Evolutionary conservation across 2,329 filamentous ascomycete genomes (phyloP).

Genomic region (Aspergillus ochraceoroseus): DNA sequence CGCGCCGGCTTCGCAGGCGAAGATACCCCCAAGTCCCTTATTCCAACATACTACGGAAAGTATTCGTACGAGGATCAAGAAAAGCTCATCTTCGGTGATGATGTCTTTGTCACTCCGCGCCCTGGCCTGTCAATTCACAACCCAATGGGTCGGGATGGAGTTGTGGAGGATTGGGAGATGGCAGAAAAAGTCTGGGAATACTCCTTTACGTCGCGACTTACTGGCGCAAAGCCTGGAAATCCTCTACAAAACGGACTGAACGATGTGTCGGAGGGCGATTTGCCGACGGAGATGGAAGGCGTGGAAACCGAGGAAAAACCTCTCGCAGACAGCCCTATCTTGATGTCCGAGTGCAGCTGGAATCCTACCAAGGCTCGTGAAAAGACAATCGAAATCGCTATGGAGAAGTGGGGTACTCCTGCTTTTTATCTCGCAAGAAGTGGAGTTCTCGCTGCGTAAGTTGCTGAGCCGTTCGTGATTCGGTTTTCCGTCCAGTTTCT

Average conservation of each 20-base stretch:
- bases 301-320: conserved; percentile 65
- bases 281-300: conserved; percentile 58
- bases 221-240: conserved; percentile 65
- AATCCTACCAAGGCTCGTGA: conserved; percentile 82
- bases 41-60: conserved; percentile 83
- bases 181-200: conserved; percentile 89
- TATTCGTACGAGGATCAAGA: conserved; percentile 51
- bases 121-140: conserved; percentile 78
- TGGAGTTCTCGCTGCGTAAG: conserved; percentile 74
- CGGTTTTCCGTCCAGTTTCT: too few relatives aligned
- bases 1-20: conserved; percentile 97
- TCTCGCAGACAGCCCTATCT: conserved; percentile 79
- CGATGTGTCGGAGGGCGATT: conserved; percentile 55
- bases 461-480: too few relatives aligned
- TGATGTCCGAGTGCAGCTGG: conserved; percentile 94
- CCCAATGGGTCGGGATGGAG: conserved; percentile 81
- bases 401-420: conserved; percentile 93
- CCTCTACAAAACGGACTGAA: conserved; percentile 75
- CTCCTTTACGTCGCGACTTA: conserved; percentile 81
- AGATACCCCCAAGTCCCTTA: conserved; percentile 89
- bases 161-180: conserved; percentile 94
- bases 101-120: conserved; percentile 73
- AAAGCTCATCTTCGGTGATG: conserved; percentile 75
- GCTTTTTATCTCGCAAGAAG: conserved; percentile 91
- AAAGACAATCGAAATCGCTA: conserved; percentile 90